A percentile compares a stretch with the other conserved stretches of the same genome.
phyloP scores from a whole-genome alignment of 495 filamentous ascomycete genomes.

The Saxophila tyrrhenica region DNA sequence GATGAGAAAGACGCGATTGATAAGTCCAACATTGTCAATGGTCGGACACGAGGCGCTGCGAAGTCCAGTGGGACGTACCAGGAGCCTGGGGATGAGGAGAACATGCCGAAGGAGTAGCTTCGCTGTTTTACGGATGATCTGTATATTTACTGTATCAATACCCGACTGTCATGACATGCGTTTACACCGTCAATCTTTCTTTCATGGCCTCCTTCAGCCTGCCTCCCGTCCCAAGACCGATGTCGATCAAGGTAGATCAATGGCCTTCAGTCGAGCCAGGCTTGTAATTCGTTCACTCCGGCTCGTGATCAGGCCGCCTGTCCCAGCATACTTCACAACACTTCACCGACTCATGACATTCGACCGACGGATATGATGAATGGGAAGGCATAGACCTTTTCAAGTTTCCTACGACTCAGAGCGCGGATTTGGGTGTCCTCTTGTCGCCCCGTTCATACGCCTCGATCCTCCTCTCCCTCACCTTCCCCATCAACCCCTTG shows the following conservation, averaged over 20 bases:
- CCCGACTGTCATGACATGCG: slow-evolving; percentile 4
- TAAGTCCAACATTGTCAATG: slow-evolving; percentile 37
- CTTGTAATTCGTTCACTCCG: too few relatives aligned
- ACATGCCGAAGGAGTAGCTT: slow-evolving; percentile 24
- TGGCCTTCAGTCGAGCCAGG: too few relatives aligned
- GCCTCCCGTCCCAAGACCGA: too few relatives aligned
- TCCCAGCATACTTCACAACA: too few relatives aligned
- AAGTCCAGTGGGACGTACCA: slow-evolving; percentile 37
- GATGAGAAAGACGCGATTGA: slow-evolving; percentile 47
- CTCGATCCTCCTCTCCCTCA: slow-evolving; percentile 32
- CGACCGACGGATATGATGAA: too few relatives aligned
- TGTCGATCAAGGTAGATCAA: too few relatives aligned
- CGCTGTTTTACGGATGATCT: slow-evolving; percentile 1
- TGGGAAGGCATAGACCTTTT: too few relatives aligned
- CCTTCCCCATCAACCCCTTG: slow-evolving; percentile 35
- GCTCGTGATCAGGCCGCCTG: too few relatives aligned
- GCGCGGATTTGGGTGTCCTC: not conserved
- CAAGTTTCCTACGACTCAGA: not conserved
- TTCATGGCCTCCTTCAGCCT: too few relatives aligned
- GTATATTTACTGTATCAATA: not conserved
- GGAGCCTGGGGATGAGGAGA: slow-evolving; percentile 44
- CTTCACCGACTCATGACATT: too few relatives aligned
- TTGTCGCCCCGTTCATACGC: slow-evolving; percentile 26
- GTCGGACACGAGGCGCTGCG: slow-evolving; percentile 34
- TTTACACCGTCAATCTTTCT: not conserved